These are phyloP conservation scores for Pleurotus ostreatus DNA, from an alignment of 768 basidiomycete species.

Conservation along the genomic window DNA sequence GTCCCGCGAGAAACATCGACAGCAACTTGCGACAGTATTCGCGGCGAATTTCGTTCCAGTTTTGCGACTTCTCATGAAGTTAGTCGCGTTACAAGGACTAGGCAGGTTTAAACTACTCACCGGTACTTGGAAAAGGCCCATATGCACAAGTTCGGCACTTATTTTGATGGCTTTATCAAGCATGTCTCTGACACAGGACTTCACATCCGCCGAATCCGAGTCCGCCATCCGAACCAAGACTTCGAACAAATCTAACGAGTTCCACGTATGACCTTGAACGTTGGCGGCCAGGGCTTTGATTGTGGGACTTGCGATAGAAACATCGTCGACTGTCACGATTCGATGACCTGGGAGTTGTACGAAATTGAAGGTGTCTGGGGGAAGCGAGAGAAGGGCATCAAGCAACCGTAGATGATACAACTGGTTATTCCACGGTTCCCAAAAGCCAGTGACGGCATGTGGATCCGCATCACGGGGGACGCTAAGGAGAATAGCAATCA, in stretches of 20 bases:
- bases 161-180: constrained; percentile 91
- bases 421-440: constrained; percentile 82
- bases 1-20: constrained; percentile 85
- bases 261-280: constrained; percentile 93
- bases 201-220: constrained; percentile 67
- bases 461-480: constrained; percentile 72
- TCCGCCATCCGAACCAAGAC: constrained; percentile 79
- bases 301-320: constrained; percentile 80
- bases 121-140: constrained; percentile 87
- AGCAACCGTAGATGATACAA: constrained; percentile 83
- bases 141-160: constrained; percentile 90
- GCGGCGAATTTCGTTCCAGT: constrained; percentile 85
- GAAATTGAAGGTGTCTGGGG: constrained; percentile 90
- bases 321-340: constrained; percentile 87
- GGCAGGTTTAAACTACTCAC: constrained; percentile 43
- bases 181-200: constrained; percentile 81
- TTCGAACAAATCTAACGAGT: constrained; percentile 87
- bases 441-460: constrained; percentile 83
- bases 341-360: constrained; percentile 79
- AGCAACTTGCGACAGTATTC: constrained; percentile 85
- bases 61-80: constrained; percentile 50
- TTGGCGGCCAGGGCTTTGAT: constrained; percentile 88
- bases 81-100: constrained; percentile 8
- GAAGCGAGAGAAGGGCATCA: constrained; percentile 83
- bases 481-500: constrained; percentile 84